A percentile compares a stretch with the other conserved stretches of the same genome.
Conservation (phyloP, 805 yeast species). For the Lipomyces sp. region DNA sequence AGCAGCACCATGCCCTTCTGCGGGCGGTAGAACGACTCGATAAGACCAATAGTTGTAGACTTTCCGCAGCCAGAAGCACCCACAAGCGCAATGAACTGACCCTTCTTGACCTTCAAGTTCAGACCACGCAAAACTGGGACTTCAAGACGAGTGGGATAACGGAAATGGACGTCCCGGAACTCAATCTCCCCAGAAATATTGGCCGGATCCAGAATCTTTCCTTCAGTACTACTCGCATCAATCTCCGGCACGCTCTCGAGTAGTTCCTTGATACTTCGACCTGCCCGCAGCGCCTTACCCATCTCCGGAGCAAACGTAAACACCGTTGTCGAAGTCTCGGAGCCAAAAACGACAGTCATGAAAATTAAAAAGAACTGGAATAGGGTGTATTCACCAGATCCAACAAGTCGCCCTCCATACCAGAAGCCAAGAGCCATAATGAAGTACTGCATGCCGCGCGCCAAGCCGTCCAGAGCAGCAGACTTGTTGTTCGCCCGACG, state of each 20-base stretch:
- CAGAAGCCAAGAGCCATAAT: constrained; percentile 44
- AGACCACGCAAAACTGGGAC: constrained; percentile 34
- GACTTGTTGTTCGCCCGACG: constrained; percentile 31
- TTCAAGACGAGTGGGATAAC: constrained; percentile 36
- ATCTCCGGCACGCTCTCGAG: constrained; percentile 38
- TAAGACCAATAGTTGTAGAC: constrained; percentile 47
- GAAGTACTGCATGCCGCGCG: constrained; percentile 44
- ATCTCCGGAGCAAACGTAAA: constrained; percentile 46
- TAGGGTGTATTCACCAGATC: constrained; percentile 34
- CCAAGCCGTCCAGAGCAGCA: constrained; percentile 39
- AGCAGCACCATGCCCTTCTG: constrained; percentile 49
- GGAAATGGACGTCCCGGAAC: constrained; percentile 42
- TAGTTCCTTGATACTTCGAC: constrained; percentile 38
- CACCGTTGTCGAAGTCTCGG: constrained; percentile 43
- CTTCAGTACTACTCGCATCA: constrained; percentile 37
- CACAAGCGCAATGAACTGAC: constrained; percentile 81
- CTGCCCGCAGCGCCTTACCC: constrained; percentile 44
- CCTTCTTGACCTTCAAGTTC: constrained; percentile 54
- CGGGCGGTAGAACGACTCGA: constrained; percentile 52
- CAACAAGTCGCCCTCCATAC: constrained; percentile 42
- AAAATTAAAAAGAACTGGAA: constrained; percentile 42
- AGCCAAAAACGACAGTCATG: constrained; percentile 41
- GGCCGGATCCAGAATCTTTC: constrained; percentile 31
- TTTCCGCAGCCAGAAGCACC: constrained; percentile 71
- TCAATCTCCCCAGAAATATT: constrained; percentile 49